Base-by-base conservation (phyloP, 495 filamentous ascomycete genomes). In the Neurospora sublineolata region DNA sequence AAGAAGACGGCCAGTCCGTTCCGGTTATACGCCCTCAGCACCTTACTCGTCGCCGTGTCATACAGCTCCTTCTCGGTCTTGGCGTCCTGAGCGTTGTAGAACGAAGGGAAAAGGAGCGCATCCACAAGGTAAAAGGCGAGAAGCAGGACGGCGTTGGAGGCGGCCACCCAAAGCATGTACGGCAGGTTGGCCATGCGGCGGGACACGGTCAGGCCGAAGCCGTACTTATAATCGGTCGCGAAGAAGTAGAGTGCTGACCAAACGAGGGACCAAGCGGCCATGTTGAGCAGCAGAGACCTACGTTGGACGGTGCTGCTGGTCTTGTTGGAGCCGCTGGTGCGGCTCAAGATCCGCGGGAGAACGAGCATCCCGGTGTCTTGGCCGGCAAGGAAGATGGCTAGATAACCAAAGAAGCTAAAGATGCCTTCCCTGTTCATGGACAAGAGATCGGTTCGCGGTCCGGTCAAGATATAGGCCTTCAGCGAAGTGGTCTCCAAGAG, bases 381-480 rank as follows among this genome's bases (percentile, higher is more conserved):
- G 6, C 95, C 95, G 3, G 93, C 89, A 16, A 99, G 85, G 80
- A 97, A 99, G 68, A 99, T 97, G 18, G 96, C 91, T 20, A 99
- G 85, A 79, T 98, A 99, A 3, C 95, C 95, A 41, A 89, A 80
- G 80, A 98, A 97, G 23, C 93, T 97, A 80, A 93, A 97, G 41
- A 98, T 84, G 1, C 95, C 95, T 78, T 99, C 95, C 23, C 94
- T 87, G 79, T 98, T 98, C 83, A 93, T 90, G 0, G 92, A 94
- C 0, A 99, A 75, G 14, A 97, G 80, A 72, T 92, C 86, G 5
- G 84, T 87, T 4, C 95, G 88, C 4, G 91, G 91, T 1, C 92
- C 93, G n/a, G 91, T 87, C 8, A 99, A 85, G 72, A 99, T 91
- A 77, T 88, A 98, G 8, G 87, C 84, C 78, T 94, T 94, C 42